Evolutionary conservation across 2,329 filamentous ascomycete genomes (phyloP).

Genomic region (Davidsoniella eucalypti): DNA sequence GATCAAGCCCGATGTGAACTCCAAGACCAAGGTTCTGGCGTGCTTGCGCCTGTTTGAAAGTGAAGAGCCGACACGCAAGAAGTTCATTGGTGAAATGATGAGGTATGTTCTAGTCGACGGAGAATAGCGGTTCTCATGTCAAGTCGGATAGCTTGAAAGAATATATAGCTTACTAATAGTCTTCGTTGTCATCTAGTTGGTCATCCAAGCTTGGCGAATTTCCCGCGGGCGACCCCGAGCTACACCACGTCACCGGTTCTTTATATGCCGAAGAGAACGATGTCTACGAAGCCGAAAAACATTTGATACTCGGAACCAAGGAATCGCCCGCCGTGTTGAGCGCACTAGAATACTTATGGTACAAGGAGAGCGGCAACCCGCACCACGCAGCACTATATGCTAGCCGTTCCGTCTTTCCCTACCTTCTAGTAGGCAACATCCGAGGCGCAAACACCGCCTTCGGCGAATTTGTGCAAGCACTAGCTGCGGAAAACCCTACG

Average conservation of each 20-base stretch:
- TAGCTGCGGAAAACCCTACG: conserved; percentile 25
- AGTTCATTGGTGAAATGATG: conserved; percentile 75
- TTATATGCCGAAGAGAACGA: conserved; percentile 89
- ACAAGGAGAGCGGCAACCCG: conserved; percentile 60
- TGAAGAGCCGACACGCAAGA: conserved; percentile 81
- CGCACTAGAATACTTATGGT: conserved; percentile 85
- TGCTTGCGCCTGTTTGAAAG: conserved; percentile 65
- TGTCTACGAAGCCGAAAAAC: conserved; percentile 80
- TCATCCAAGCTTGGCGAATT: conserved; percentile 71
- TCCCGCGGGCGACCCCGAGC: conserved; percentile 80
- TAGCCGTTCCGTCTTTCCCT: conserved; percentile 75
- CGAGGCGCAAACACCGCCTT: conserved; percentile 75
- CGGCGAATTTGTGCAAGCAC: conserved; percentile 37
- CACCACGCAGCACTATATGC: conserved; percentile 79
- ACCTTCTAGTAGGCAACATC: conserved; percentile 78
- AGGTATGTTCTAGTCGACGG: conserved; percentile 30
- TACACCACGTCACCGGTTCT: conserved; percentile 81
- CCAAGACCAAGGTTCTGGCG: conserved; percentile 60
- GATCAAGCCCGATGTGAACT: conserved; percentile 56
- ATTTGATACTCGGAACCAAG: conserved; percentile 74
- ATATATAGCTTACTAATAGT: background rate
- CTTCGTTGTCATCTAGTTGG: conserved; percentile 36
- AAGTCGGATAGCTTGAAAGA: no score
- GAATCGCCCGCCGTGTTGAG: conserved; percentile 71
- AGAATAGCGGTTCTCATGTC: background rate